phyloP scores from a whole-genome alignment of 2,329 filamentous ascomycete species.

The Fusarium caatingaense region DNA sequence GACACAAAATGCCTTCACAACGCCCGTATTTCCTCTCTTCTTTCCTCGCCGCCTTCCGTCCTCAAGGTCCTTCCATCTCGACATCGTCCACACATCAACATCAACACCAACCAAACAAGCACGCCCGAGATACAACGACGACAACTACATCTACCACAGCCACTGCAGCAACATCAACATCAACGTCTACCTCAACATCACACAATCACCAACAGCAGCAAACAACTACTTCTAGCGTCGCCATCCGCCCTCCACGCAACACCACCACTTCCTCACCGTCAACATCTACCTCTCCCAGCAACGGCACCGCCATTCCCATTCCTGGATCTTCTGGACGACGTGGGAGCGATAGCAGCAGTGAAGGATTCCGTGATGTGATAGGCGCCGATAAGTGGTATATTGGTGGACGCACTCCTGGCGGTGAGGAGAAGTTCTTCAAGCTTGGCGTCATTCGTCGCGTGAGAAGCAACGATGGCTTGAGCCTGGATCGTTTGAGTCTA shows the following conservation, averaged over 20 bases:
- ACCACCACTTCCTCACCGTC: constrained; percentile 31
- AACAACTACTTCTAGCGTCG: constrained; percentile 44
- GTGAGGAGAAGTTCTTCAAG: constrained; percentile 87
- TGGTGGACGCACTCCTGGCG: constrained; percentile 77
- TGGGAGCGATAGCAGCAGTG: constrained; percentile 79
- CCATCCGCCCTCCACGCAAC: constrained; percentile 48
- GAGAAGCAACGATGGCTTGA: constrained; percentile 78
- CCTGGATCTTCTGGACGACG: constrained; percentile 61
- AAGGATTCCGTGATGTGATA: constrained; percentile 78
- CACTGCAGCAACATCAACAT: constrained; percentile 38
- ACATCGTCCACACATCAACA: constrained; percentile 45
- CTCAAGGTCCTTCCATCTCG: constrained; percentile 54
- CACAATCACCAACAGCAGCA: constrained; percentile 43
- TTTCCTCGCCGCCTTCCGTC: constrained; percentile 66
- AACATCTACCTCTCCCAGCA: constrained; percentile 29
- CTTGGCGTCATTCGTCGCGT: constrained; percentile 79
- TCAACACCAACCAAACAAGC: constrained; percentile 52
- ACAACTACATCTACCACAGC: constrained; percentile 37
- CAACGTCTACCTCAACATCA: constrained; percentile 37
- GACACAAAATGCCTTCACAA: constrained; percentile 60
- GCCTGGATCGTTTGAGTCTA: constrained; percentile 79
- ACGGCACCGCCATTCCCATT: constrained; percentile 55
- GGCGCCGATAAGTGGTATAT: constrained; percentile 86
- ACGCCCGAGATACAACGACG: constrained; percentile 47
- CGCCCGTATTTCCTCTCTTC: constrained; percentile 67